phyloP scores from a whole-genome alignment of 345 rosid species.

The Brassica nigra region DNA sequence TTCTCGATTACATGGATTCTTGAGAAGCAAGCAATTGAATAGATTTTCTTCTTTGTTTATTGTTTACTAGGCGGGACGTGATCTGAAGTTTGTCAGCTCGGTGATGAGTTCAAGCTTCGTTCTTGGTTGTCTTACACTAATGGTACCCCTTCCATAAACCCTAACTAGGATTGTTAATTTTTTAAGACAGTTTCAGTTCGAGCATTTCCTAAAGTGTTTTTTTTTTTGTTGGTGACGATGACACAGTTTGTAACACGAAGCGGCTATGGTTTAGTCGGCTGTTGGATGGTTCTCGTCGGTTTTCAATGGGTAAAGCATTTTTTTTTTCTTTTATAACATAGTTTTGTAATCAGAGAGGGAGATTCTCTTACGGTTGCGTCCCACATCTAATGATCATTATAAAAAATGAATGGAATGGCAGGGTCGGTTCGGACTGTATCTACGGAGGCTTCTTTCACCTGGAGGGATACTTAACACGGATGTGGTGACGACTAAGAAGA shows the following conservation, averaged over 20 bases:
- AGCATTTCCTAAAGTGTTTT: background rate
- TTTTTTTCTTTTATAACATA: background rate
- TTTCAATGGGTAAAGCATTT: constrained; percentile 75
- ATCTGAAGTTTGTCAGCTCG: constrained; percentile 67
- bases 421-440: constrained; percentile 62
- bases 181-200: background rate
- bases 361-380: background rate
- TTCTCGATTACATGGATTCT: background rate
- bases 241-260: constrained; percentile 54
- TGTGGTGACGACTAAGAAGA: constrained; percentile 45
- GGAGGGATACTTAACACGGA: constrained; percentile 54
- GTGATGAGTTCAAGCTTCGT: constrained; percentile 68
- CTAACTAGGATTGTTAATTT: background rate
- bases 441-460: constrained; percentile 64
- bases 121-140: constrained; percentile 55
- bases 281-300: constrained; percentile 69
- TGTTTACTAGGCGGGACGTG: constrained; percentile 71
- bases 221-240: constrained; percentile 10
- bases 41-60: background rate
- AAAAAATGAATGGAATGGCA: constrained; percentile 32
- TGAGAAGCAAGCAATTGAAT: constrained; percentile 1
- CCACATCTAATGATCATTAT: too few relatives aligned
- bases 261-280: constrained; percentile 68
- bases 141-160: constrained; percentile 49
- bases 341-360: background rate